Evolutionary conservation across 257 asterid genomes (phyloP).

Genomic region (Nicotiana tabacum): DNA sequence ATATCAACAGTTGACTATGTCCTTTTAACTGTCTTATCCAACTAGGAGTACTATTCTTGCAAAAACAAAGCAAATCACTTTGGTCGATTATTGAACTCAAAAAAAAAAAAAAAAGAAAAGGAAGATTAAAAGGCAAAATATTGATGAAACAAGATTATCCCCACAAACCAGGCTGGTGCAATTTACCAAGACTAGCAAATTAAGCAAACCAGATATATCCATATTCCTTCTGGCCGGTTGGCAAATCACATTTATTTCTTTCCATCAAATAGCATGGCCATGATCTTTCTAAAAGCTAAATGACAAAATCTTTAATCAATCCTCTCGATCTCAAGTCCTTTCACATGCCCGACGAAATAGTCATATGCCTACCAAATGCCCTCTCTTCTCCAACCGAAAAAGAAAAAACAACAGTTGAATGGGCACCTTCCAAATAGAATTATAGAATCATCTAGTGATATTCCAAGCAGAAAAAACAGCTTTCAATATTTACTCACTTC

Average conservation of each 20-base stretch:
- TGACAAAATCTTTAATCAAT: conserved; percentile 34
- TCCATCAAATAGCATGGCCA: conserved; percentile 26
- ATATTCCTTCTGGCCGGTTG: conserved; percentile 16
- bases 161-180: background rate
- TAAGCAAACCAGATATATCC: background rate
- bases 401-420: too few species aligned
- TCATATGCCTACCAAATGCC: too few species aligned
- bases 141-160: background rate
- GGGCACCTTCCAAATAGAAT: background rate
- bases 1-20: background rate
- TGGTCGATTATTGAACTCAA: background rate
- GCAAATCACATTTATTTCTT: background rate
- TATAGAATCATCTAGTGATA: background rate
- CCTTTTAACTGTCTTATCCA: conserved; percentile 5
- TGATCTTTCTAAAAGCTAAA: conserved; percentile 24
- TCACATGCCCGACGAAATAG: conserved; percentile 33
- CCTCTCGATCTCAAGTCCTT: conserved; percentile 23
- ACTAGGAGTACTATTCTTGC: background rate
- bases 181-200: background rate
- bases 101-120: background rate
- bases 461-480: background rate
- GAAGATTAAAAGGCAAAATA: background rate
- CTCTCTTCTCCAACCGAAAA: too few species aligned
- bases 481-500: background rate
- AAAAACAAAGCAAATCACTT: background rate